A percentile compares a stretch with the other conserved stretches of the same genome.
phyloP scores from a whole-genome alignment of 202 grass and related monocot genomes.

The Thinopyrum obtusiflorum region DNA sequence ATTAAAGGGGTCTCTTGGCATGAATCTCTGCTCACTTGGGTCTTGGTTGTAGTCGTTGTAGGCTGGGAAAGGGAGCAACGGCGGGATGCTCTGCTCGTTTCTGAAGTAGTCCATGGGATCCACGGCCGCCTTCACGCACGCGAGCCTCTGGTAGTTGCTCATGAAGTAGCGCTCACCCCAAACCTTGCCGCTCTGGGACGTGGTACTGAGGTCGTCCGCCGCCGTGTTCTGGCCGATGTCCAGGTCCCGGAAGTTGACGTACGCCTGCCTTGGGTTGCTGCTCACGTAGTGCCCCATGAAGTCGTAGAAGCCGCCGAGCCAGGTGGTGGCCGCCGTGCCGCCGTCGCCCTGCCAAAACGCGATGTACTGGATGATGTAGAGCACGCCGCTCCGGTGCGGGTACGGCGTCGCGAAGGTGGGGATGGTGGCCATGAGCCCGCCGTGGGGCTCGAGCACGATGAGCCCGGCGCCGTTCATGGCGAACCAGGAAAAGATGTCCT shows the following conservation, averaged over 20 bases:
- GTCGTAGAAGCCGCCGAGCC: background rate
- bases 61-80: background rate
- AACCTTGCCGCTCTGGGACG: background rate
- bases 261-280: background rate
- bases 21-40: background rate
- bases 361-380: background rate
- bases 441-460: conserved; percentile 32
- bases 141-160: background rate
- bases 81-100: background rate
- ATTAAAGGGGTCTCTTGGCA: background rate
- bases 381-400: conserved; percentile 40
- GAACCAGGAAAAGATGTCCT: background rate
- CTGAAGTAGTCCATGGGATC: background rate
- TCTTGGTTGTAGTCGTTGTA: background rate
- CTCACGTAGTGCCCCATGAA: background rate
- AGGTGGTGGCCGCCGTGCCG: background rate
- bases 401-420: conserved; percentile 12
- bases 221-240: background rate
- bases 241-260: background rate
- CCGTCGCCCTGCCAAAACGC: background rate
- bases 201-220: background rate
- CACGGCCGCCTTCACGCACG: background rate
- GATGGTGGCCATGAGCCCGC: conserved; percentile 7
- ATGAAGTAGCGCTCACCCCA: conserved; percentile 17
- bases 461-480: background rate